These are phyloP conservation scores for Pleurotus salmoneostramineus DNA, from an alignment of 768 basidiomycete species.

Conservation along the genomic window DNA sequence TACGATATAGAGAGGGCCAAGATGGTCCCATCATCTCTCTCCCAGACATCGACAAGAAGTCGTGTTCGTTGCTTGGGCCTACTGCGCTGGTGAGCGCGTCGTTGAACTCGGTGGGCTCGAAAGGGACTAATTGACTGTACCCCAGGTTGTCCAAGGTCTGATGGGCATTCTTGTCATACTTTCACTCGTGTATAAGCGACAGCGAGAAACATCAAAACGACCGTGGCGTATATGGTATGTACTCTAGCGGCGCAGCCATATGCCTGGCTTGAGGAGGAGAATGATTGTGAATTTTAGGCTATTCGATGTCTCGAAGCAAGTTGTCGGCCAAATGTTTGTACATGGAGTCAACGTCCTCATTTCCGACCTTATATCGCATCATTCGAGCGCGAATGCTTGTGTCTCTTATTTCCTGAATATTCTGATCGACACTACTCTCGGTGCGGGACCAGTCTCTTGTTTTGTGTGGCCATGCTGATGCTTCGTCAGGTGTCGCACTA, in stretches of 20 bases:
- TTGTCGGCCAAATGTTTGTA: slow-evolving; percentile 81
- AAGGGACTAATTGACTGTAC: too few species aligned
- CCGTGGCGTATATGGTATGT: slow-evolving; percentile 91
- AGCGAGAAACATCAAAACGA: slow-evolving; percentile 79
- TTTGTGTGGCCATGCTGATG: not conserved
- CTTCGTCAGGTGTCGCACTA: slow-evolving; percentile 68
- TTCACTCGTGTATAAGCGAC: slow-evolving; percentile 84
- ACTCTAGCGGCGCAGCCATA: slow-evolving; percentile 3
- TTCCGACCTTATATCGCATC: slow-evolving; percentile 70
- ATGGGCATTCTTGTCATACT: slow-evolving; percentile 92
- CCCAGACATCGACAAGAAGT: slow-evolving; percentile 42
- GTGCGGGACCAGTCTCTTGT: slow-evolving; percentile 35
- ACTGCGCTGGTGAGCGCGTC: slow-evolving; percentile 39
- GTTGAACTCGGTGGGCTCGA: too few species aligned
- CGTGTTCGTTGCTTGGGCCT: slow-evolving; percentile 49
- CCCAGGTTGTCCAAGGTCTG: slow-evolving; percentile 74
- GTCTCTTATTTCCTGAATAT: slow-evolving; percentile 92
- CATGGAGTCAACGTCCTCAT: slow-evolving; percentile 77
- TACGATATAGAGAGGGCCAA: not conserved
- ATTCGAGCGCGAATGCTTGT: slow-evolving; percentile 79
- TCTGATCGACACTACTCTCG: slow-evolving; percentile 86
- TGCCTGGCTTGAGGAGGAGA: slow-evolving; percentile 9
- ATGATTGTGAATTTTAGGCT: slow-evolving; percentile 42
- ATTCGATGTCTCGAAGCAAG: slow-evolving; percentile 92
- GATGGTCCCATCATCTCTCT: slow-evolving; percentile 16